These are phyloP conservation scores for Kazachstania viticola DNA, from an alignment of 805 yeast genomes.

Conservation along the genomic window DNA sequence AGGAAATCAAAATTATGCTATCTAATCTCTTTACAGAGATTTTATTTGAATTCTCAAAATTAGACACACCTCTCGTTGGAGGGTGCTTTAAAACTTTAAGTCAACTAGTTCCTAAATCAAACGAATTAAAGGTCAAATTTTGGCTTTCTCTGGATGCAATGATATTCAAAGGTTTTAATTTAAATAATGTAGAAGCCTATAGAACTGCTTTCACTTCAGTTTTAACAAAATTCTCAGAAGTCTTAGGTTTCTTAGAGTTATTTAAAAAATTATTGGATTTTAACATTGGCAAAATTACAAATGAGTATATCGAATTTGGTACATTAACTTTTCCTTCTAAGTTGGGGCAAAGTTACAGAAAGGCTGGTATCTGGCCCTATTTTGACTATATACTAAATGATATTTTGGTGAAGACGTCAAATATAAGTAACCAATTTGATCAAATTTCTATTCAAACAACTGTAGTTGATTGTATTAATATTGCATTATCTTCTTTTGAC, in stretches of 20 bases:
- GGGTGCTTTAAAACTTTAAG: conserved; percentile 45
- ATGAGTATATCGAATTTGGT: conserved; percentile 27
- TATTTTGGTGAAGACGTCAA: conserved; percentile 44
- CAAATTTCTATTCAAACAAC: conserved; percentile 39
- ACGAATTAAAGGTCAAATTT: conserved; percentile 34
- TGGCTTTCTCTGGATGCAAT: conserved; percentile 68
- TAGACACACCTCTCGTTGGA: conserved; percentile 41
- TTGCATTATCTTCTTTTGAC: conserved; percentile 39
- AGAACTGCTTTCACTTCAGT: conserved; percentile 34
- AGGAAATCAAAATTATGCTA: conserved; percentile 13
- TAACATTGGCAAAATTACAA: conserved; percentile 21
- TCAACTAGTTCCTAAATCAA: conserved; percentile 40
- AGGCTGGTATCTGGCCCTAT: conserved; percentile 68
- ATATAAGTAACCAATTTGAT: conserved; percentile 22
- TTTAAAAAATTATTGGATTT: conserved; percentile 31
- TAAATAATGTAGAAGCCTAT: conserved; percentile 25
- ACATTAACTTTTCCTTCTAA: conserved; percentile 48
- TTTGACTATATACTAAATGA: conserved; percentile 59
- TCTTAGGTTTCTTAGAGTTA: conserved; percentile 50
- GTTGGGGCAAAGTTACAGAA: conserved; percentile 51
- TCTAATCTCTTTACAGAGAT: conserved; percentile 22
- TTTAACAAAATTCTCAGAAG: conserved; percentile 43
- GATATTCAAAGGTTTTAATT: conserved; percentile 36
- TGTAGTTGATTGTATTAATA: conserved; percentile 40
- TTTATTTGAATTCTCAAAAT: conserved; percentile 34